Evolutionary conservation across 371 early-diverging fungal genomes (phyloP), one percentile per base, ranked within the genome.

Genomic region (Sporodiniella umbellata): DNA sequence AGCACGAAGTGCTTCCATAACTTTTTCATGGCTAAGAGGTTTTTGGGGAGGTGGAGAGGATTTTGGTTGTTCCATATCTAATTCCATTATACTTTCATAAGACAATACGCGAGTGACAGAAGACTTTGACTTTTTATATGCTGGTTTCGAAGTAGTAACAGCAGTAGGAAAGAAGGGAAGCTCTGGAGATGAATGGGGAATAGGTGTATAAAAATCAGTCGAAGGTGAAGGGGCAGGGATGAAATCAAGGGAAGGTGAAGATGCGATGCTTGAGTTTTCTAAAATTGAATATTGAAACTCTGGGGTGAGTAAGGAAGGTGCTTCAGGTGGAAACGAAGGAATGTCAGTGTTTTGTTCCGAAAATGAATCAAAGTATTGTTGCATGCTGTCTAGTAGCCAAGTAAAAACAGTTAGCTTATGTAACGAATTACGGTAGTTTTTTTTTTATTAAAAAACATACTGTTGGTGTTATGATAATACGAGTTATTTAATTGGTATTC

Each of bases 1-100:
- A 8, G 62, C 62, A 6, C 62, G 40, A 28, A 61, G 50, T 1
- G 62, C 62, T 42, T 61, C 62, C 62, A 61, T 61, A 2, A 61
- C 62, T 18, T 52, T 61, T n/a, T 61, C 53, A 25, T 61, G 62
- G 28, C 52, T 53, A 33, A 61, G 30, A 12, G 47, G 51, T 23
- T 49, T 48, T 23, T 25, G 19, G 2, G 23, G 31, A 15, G 53
- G 59, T 6, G 25, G 53, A 12, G 48, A 18, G 12, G 52, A 30
- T 35, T 35, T 35, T 11, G 35, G 3, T n/a, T 35, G 35, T 3
- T 51, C 45, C n/a, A n/a, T 35, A n/a, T 6, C 2, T n/a, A 35
- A 35, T 3, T 35, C 35, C 54, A 60, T 51, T 4, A 60, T 51
- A 31, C 39, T 54, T 47, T 60, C 60, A 42, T 60, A 60, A 19